phyloP scores from a whole-genome alignment of 192 early-diverging fungal species.

The Coemansia sp. region DNA sequence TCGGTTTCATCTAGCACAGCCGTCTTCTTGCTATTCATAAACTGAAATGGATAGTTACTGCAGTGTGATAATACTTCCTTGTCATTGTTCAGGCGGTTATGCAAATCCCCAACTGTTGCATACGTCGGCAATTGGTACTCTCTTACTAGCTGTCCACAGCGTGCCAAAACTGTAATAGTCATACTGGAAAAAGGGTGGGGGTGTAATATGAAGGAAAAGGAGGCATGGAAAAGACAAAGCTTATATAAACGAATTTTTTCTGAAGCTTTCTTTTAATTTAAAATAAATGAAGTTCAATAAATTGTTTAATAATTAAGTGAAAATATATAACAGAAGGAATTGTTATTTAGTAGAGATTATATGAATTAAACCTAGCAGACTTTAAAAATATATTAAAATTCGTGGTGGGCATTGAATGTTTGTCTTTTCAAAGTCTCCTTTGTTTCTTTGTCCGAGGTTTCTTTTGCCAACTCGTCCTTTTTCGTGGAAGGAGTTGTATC shows the following conservation, averaged over 20 bases:
- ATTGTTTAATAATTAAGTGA: too few species aligned
- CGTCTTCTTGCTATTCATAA: conserved; percentile 1
- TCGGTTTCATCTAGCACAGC: neutral
- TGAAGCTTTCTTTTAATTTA: too few species aligned
- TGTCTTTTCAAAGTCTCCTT: neutral
- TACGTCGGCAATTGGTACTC: neutral
- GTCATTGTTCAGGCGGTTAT: neutral
- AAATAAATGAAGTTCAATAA: too few species aligned
- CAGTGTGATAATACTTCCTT: neutral
- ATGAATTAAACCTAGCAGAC: too few species aligned
- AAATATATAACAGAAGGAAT: too few species aligned
- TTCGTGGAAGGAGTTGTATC: neutral
- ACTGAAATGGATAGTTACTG: neutral
- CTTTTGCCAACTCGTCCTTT: neutral
- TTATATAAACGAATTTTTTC: neutral
- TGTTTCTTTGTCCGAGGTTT: conserved; percentile 3
- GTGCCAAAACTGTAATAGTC: neutral
- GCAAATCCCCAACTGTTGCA: conserved; percentile 1
- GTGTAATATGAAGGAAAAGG: neutral
- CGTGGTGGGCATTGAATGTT: too few species aligned
- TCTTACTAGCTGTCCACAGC: neutral
- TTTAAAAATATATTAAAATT: too few species aligned
- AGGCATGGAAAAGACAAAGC: neutral
- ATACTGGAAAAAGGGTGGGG: neutral
- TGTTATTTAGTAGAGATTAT: too few species aligned